Percentiles rank a stretch among this genome's conserved stretches.
Evolutionary conservation across 164 flowering plant genomes (phyloP).

Genomic region (Chloranthus sessilifolius): DNA sequence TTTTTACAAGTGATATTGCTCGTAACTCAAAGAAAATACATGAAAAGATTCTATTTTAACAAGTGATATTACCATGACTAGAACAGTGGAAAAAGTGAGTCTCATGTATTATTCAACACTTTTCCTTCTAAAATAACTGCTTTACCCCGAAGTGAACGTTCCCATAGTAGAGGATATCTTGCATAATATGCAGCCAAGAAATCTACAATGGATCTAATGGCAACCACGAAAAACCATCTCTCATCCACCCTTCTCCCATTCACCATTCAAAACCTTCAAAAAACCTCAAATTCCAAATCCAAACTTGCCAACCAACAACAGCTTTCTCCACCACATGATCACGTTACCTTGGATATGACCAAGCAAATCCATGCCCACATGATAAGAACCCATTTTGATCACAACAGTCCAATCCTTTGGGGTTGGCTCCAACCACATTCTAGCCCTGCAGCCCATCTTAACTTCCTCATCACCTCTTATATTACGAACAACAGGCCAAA

Average conservation of each 20-base stretch:
- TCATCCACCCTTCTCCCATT: constrained; percentile 21
- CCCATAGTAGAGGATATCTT: no score
- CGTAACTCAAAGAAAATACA: no score
- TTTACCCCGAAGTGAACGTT: no score
- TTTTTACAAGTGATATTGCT: no score
- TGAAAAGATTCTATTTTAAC: no score
- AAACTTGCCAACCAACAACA: constrained; percentile 8
- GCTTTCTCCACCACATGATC: constrained; percentile 5
- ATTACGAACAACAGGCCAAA: constrained; percentile 29
- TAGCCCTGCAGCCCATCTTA: constrained; percentile 31
- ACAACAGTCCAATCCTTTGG: constrained; percentile 10
- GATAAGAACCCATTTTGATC: constrained; percentile 34
- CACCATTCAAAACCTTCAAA: constrained; percentile 16
- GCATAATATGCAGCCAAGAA: no score
- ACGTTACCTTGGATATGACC: constrained; percentile 31
- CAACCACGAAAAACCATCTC: constrained; percentile 18
- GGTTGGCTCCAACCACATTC: constrained; percentile 16
- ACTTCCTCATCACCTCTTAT: constrained; percentile 41
- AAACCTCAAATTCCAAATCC: constrained; percentile 11
- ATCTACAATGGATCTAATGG: constrained; percentile 28
- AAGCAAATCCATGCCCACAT: constrained; percentile 50
- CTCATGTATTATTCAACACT: no score
- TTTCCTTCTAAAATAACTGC: no score
- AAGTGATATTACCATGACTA: no score
- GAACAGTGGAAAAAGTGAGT: no score